Evolutionary conservation across 2,329 filamentous ascomycete genomes (phyloP), one percentile per base, ranked within the genome.

Genomic region (Ascochyta pisi): DNA sequence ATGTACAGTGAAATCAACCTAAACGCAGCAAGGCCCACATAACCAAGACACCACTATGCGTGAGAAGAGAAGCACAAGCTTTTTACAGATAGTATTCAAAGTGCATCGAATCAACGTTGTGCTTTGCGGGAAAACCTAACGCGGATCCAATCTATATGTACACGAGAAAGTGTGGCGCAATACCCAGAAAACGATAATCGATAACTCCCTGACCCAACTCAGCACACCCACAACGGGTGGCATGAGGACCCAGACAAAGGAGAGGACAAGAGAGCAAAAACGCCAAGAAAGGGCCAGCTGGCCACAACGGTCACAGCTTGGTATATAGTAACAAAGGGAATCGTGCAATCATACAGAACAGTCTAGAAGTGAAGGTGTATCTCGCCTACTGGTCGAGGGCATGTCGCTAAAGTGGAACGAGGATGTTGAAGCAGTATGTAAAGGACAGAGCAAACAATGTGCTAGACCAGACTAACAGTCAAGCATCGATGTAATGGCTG

Each of bases 401-500:
- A 44, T 26, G 35, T 57, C 47, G 48, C 39, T 51, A 51, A 51
- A 13, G 16, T 52, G 43, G 23, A 19, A 39, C 39, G 51, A 48
- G 44, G 57, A 61, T 41, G 50, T 45, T 61, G 10, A 15, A 48
- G 42, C 12, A 35, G 12, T 23, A 19, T 22, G 12, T 12, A 24
- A 27, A 26, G 19, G 24, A 47, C 13, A 15, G 31, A 29, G 43
- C 16, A 42, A 27, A 7, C 26, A 5, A 38, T 43, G 24, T 37
- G 19, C 29, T 19, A 31, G 24, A 42, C 22, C 15, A 37, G 33
- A 53, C 34, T 50, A 57, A 26, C 41, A 69, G 61, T 75, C 73
- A 27, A 76, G 64, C 61, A 73, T 69, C 50, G 71, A 71, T n/a
- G 71, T 76, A 46, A 73, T 54, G 44, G 70, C 64, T 15, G 67